Base-by-base conservation (phyloP, 2,329 filamentous ascomycete species). In the Paraphaeosphaeria sporulosa region DNA sequence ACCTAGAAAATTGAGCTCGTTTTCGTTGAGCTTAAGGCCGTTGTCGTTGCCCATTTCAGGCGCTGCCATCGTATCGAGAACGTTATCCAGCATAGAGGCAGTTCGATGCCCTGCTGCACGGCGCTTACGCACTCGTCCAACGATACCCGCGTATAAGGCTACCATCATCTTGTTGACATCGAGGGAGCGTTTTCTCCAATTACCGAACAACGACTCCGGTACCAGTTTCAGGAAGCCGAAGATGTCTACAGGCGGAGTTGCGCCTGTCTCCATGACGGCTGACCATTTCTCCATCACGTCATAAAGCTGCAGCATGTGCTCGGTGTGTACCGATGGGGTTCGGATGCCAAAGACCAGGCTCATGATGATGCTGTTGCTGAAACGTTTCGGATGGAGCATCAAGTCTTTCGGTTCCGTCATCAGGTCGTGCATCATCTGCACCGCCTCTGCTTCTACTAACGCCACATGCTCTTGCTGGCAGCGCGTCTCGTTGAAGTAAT, bases 351-450 rank as follows among this genome's bases (percentile, higher is more conserved):
- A 61, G 32, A 68, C 44, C 15, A 74, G 61, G 51, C 79, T 74
- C 77, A 81, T 79, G 13, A 80, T 58, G 4, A 72, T 60, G 60
- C 81, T 83, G 62, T 85, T 85, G 52, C 77, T 82, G 60, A 78
- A 84, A 2, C 84, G 73, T 62, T 81, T 81, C 0, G 82, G 78
- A 63, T 84, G 82, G 32, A 75, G 57, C 81, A 84, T 84, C 40
- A 80, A 76, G 17, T 80, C 61, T 23, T 78, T 72, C 0, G 83
- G 82, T 0, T 70, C 58, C 0, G 73, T 42, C 15, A 80, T 57
- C 59, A 81, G 81, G 62, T 86, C 84, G 7, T 71, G 64, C 6
- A 84, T 57, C 74, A 85, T 79, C 68, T 85, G 82, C 1, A 71
- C 70, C 0, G 79, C 79, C 64, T 86, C 84, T 0, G 84, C 84